A percentile compares a stretch with the other conserved stretches of the same genome.
These are phyloP conservation scores for Oxyria digyna DNA, from an alignment of 148 eudicot genomes.

Conservation along the genomic window DNA sequence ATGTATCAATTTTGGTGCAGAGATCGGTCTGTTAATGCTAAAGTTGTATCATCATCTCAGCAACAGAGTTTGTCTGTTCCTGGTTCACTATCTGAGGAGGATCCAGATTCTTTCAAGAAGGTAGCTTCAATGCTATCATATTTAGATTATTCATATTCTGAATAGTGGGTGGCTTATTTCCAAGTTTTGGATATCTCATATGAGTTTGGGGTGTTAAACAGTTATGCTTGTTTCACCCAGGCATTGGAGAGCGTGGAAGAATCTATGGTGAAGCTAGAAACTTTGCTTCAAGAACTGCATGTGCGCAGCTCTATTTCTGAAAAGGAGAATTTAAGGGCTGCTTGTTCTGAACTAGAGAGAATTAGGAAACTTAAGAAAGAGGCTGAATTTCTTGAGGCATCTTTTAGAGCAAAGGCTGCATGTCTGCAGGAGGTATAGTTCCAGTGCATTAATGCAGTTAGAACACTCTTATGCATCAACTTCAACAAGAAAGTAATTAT, in stretches of 20 bases:
- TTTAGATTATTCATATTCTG: neutral
- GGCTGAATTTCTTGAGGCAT: constrained; percentile 97
- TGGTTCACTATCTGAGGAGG: constrained; percentile 27
- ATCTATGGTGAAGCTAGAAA: constrained; percentile 73
- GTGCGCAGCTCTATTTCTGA: constrained; percentile 80
- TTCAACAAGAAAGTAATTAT: neutral
- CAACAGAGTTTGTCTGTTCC: constrained; percentile 19
- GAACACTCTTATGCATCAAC: neutral
- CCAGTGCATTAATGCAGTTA: neutral
- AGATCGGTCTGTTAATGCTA: constrained; percentile 21
- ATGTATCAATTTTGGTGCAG: constrained; percentile 20
- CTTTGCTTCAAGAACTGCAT: constrained; percentile 89
- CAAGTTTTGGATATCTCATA: neutral
- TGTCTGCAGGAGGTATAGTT: constrained; percentile 72
- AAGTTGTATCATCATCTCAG: constrained; percentile 19
- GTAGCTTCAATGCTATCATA: constrained; percentile 22
- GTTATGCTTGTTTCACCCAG: constrained; percentile 25
- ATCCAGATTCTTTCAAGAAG: constrained; percentile 72
- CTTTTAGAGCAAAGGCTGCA: constrained; percentile 94
- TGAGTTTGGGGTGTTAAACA: neutral
- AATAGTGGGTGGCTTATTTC: neutral
- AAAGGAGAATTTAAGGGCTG: constrained; percentile 94
- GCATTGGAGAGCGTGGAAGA: constrained; percentile 92
- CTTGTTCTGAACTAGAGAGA: constrained; percentile 95
- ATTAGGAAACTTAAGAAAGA: constrained; percentile 93